Evolutionary conservation across 1,284 basidiomycete species (phyloP).

Genomic region (Mycocalia duriaeana): DNA sequence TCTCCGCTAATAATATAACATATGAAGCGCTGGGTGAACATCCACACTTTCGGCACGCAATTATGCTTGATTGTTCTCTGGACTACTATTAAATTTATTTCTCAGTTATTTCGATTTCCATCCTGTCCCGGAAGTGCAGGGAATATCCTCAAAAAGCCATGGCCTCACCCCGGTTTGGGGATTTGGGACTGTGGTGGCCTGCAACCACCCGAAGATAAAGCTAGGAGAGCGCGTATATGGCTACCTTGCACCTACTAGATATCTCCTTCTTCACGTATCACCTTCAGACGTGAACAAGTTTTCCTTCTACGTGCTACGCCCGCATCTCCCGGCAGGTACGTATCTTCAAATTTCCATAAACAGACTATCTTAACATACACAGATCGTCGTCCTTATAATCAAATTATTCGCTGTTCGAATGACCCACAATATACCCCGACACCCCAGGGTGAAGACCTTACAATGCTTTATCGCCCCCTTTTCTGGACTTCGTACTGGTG

Average conservation of each 20-base stretch:
- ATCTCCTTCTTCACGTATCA: constrained; percentile 48
- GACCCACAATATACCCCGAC: constrained; percentile 49
- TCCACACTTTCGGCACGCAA: constrained; percentile 50
- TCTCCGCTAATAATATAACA: constrained; percentile 60
- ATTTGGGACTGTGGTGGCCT: constrained; percentile 49
- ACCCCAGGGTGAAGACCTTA: constrained; percentile 46
- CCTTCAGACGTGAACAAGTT: constrained; percentile 44
- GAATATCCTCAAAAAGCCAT: constrained; percentile 41
- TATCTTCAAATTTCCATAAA: not conserved
- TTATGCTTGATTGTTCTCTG: constrained; percentile 1
- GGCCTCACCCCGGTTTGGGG: constrained; percentile 67
- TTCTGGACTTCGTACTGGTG: constrained; percentile 71
- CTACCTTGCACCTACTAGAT: constrained; percentile 53
- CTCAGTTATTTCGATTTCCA: constrained; percentile 66
- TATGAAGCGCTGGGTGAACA: constrained; percentile 58
- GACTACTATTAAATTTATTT: not conserved
- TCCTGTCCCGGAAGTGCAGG: constrained; percentile 31
- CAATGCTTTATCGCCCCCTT: constrained; percentile 62
- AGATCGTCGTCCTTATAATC: constrained; percentile 65
- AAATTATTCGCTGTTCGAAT: constrained; percentile 48
- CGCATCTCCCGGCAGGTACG: constrained; percentile 52
- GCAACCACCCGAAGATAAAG: constrained; percentile 40
- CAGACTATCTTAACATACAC: constrained; percentile 1
- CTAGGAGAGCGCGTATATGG: constrained; percentile 59
- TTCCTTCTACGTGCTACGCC: constrained; percentile 49